Base-by-base conservation (phyloP, 768 basidiomycete genomes). In the Candolleomyces eurysporus region DNA sequence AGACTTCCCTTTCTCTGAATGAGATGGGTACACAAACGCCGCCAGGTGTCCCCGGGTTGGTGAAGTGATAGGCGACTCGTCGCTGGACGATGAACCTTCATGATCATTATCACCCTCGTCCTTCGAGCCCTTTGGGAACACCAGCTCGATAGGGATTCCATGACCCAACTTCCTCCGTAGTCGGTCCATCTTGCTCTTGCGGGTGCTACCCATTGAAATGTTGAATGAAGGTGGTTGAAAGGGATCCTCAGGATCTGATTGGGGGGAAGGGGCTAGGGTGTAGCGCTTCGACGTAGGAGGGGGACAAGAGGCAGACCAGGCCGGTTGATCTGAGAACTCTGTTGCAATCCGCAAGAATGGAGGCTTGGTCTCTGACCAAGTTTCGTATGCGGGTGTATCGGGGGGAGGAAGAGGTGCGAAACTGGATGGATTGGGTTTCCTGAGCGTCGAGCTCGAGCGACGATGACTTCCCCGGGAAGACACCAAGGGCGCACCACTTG, bases 131-230 rank as follows among this genome's bases (percentile, higher is more conserved):
- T 68, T 63, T n/a, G 85, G 80, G 71, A 89, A 89, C 54, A 90
- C 84, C 32, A 88, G 78, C 43, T 83, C 77, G 2, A 80, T 64
- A 7, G 89, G 89, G 21, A 90, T 83, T 30, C 80, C 83, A 19
- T 87, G 78, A 0, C 89, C 89, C 3, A 91, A 78, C 65, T 74
- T 85, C 66, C 79, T 82, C 56, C 84, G 78, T 54, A 91, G 74
- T 36, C 83, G 77, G 53, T 87, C 86, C 79, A 91, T 84, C 71
- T 89, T 90, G 64, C 76, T 73, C 51, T 82, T 79, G 22, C 85
- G 79, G 16, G 78, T 52, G 48, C 71, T 68, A 19, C 71, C 74
- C 4, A 78, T 66, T 7, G 82, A 78, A 43, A 83, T 76, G 22
- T 66, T 66, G 68, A 82, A 79, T 0, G 69, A 66, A 14, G 48